These are phyloP conservation scores for Debaryomyces robertsiae DNA, from an alignment of 1,139 yeast genomes.

Conservation along the genomic window DNA sequence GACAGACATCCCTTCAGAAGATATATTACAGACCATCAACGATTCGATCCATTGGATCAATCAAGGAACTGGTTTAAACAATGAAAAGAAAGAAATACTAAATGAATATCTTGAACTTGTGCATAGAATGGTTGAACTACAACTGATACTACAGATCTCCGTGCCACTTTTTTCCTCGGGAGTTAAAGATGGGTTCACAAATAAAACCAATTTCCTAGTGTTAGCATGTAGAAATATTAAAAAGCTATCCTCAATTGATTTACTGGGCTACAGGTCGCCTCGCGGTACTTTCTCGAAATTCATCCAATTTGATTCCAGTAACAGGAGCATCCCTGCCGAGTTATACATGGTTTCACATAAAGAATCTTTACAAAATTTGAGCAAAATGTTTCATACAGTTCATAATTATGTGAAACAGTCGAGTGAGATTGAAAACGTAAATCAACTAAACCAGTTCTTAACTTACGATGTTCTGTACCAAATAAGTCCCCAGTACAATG, in stretches of 20 bases:
- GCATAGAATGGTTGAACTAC: conserved; percentile 29
- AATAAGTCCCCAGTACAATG: conserved; percentile 40
- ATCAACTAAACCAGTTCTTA: conserved; percentile 41
- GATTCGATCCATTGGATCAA: conserved; percentile 25
- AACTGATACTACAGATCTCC: conserved; percentile 25
- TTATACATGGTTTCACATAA: conserved; percentile 29
- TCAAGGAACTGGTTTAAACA: conserved; percentile 10
- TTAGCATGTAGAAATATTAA: conserved; percentile 18
- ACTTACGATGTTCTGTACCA: conserved; percentile 32
- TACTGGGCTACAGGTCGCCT: conserved; percentile 21
- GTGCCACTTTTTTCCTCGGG: conserved; percentile 23
- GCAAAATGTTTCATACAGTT: conserved; percentile 38
- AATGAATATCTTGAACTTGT: conserved; percentile 32
- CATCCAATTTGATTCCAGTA: conserved; percentile 57
- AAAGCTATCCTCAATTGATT: conserved; percentile 12
- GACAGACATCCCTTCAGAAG: conserved; percentile 25
- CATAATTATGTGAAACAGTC: conserved; percentile 25
- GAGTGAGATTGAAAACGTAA: conserved; percentile 24
- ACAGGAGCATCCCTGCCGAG: conserved; percentile 58
- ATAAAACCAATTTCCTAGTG: conserved; percentile 3
- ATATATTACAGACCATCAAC: conserved; percentile 26
- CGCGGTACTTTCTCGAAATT: conserved; percentile 44
- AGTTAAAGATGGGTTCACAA: conserved; percentile 2
- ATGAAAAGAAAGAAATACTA: conserved; percentile 19
- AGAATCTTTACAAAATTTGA: conserved; percentile 34